A percentile compares a stretch with the other conserved stretches of the same genome.
Conservation (phyloP, 2,329 filamentous ascomycete species). For the Sclerotinia nivalis region DNA sequence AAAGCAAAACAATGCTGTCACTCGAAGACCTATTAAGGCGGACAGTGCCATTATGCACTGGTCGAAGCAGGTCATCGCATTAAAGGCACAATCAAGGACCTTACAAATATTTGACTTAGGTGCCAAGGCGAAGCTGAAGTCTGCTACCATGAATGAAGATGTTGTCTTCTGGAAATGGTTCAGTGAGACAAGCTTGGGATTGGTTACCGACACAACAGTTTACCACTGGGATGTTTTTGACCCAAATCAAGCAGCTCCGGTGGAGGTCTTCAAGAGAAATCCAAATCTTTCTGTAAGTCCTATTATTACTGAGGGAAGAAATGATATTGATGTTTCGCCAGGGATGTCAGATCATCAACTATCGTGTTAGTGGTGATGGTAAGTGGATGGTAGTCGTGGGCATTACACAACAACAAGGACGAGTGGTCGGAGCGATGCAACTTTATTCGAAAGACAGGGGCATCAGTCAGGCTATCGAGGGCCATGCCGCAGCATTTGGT, state of each 20-base stretch:
- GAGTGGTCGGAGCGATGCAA: conserved; percentile 95
- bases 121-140: conserved; percentile 94
- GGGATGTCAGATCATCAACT: conserved; percentile 99
- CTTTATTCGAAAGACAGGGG: conserved; percentile 94
- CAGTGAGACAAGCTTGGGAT: conserved; percentile 80
- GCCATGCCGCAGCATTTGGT: conserved; percentile 92
- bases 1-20: conserved; percentile 96
- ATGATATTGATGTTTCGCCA: conserved; percentile 44
- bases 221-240: conserved; percentile 99
- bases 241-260: conserved; percentile 71
- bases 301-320: neutral
- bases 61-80: conserved; percentile 90
- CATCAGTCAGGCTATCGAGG: conserved; percentile 97
- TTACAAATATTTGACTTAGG: conserved; percentile 97
- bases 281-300: conserved; percentile 78
- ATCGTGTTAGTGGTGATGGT: conserved; percentile 90
- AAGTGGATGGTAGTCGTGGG: conserved; percentile 99
- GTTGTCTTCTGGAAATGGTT: conserved; percentile 99
- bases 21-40: conserved; percentile 92
- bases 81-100: conserved; percentile 91
- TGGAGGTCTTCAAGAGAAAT: conserved; percentile 94
- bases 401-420: conserved; percentile 89
- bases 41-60: conserved; percentile 99
- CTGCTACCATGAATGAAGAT: conserved; percentile 93
- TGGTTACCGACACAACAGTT: conserved; percentile 87